These are phyloP conservation scores for Hyaloscypha bicolor DNA, from an alignment of 495 filamentous ascomycete species.

Conservation along the genomic window DNA sequence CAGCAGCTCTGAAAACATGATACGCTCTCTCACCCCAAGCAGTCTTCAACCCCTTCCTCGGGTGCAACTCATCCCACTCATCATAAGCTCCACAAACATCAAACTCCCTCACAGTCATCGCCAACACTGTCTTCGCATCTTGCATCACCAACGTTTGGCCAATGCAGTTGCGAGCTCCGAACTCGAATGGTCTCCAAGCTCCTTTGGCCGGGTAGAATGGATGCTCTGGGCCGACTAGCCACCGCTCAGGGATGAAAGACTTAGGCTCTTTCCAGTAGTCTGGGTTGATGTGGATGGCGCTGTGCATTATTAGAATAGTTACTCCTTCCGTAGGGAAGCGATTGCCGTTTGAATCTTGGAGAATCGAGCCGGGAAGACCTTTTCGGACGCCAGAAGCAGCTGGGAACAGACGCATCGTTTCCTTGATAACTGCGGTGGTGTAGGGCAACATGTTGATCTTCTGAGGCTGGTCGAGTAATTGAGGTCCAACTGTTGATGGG, in stretches of 20 bases:
- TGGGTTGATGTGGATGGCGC: constrained; percentile 40
- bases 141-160: constrained; percentile 53
- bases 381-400: constrained; percentile 29
- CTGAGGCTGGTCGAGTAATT: constrained; percentile 34
- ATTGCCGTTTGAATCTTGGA: constrained; percentile 19
- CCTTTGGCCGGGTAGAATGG: constrained; percentile 42
- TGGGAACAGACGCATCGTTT: constrained; percentile 47
- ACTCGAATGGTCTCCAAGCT: constrained; percentile 54
- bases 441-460: constrained; percentile 45
- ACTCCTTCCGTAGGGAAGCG: constrained; percentile 31
- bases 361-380: constrained; percentile 10
- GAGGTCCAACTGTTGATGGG: constrained; percentile 20
- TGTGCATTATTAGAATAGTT: constrained; percentile 36
- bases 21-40: constrained; percentile 22
- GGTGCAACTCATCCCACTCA: constrained; percentile 38
- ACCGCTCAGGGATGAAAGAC: constrained; percentile 50
- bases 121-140: constrained; percentile 48
- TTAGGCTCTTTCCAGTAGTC: constrained; percentile 42
- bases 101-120: constrained; percentile 49
- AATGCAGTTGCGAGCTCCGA: constrained; percentile 45
- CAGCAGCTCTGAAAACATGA: constrained; percentile 18
- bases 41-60: constrained; percentile 16
- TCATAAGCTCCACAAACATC: constrained; percentile 49
- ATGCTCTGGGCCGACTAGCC: constrained; percentile 38
- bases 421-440: constrained; percentile 48